phyloP scores from a whole-genome alignment of 148 eudicot genomes.

The Rhododendron mucronatum region DNA sequence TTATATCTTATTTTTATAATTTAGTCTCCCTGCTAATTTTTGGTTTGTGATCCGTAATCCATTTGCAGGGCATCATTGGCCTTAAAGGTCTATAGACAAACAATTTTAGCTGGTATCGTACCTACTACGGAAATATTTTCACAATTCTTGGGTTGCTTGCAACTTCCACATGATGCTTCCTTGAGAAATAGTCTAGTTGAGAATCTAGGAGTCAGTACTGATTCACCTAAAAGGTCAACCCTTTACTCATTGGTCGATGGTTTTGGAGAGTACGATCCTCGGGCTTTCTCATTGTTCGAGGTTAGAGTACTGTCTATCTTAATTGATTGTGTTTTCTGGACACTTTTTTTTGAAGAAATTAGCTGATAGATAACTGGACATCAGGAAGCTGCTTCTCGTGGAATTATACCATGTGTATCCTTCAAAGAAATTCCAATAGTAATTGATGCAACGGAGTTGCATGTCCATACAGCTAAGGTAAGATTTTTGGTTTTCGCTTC shows the following conservation, averaged over 20 bases:
- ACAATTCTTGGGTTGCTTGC: conserved; percentile 77
- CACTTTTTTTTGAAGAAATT: not conserved
- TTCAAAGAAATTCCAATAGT: conserved; percentile 58
- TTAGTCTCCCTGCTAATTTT: not conserved
- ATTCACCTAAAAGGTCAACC: conserved; percentile 49
- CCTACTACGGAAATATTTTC: conserved; percentile 68
- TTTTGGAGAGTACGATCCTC: conserved; percentile 94
- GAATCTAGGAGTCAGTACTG: conserved; percentile 49
- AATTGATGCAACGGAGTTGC: conserved; percentile 58
- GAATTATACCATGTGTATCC: conserved; percentile 60
- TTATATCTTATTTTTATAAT: not conserved
- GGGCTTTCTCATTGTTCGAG: conserved; percentile 89
- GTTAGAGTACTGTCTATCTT: conserved; percentile 30
- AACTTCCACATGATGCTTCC: conserved; percentile 64
- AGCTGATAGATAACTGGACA: conserved; percentile 6
- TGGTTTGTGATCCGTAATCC: conserved; percentile 1
- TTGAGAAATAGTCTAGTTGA: conserved; percentile 63
- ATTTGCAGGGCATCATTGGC: conserved; percentile 75
- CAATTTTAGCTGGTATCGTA: conserved; percentile 57
- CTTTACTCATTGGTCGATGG: conserved; percentile 72
- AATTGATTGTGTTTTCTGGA: not conserved
- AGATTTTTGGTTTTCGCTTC: conserved; percentile 9
- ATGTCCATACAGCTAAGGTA: conserved; percentile 66
- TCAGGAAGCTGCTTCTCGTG: conserved; percentile 93
- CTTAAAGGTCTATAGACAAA: conserved; percentile 76